Evolutionary conservation across 78 protist species (phyloP).

Genomic region (Dictyostelium firmibasis): DNA sequence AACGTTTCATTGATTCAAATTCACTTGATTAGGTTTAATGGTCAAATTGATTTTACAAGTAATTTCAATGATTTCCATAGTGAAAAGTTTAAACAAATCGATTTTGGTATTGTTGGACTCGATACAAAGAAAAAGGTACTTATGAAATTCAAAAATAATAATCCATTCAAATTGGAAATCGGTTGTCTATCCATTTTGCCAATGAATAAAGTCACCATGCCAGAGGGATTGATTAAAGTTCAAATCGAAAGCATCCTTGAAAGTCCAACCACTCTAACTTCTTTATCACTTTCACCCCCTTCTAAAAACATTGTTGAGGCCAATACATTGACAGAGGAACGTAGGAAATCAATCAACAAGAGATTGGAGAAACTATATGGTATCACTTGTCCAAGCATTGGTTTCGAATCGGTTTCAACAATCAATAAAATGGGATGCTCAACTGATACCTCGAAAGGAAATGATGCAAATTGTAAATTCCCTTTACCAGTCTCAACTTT

Average conservation of each 20-base stretch:
- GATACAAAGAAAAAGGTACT: background rate
- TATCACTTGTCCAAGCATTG: background rate
- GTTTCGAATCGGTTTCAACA: background rate
- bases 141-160: background rate
- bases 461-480: constrained; percentile 3
- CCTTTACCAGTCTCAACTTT: background rate
- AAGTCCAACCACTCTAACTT: background rate
- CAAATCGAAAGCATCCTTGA: background rate
- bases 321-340: background rate
- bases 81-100: background rate
- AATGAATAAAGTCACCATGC: background rate
- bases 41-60: background rate
- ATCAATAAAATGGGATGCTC: background rate
- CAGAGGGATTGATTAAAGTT: background rate
- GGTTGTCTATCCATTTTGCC: background rate
- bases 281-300: background rate
- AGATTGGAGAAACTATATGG: background rate
- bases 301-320: background rate
- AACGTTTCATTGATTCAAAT: constrained; percentile 31
- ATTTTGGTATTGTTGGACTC: constrained; percentile 28
- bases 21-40: constrained; percentile 16
- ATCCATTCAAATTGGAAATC: constrained; percentile 29
- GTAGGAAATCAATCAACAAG: background rate
- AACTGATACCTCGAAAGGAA: background rate
- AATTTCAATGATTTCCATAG: background rate